Evolutionary conservation across 345 rosid species (phyloP).

Genomic region (Linum trigynum): DNA sequence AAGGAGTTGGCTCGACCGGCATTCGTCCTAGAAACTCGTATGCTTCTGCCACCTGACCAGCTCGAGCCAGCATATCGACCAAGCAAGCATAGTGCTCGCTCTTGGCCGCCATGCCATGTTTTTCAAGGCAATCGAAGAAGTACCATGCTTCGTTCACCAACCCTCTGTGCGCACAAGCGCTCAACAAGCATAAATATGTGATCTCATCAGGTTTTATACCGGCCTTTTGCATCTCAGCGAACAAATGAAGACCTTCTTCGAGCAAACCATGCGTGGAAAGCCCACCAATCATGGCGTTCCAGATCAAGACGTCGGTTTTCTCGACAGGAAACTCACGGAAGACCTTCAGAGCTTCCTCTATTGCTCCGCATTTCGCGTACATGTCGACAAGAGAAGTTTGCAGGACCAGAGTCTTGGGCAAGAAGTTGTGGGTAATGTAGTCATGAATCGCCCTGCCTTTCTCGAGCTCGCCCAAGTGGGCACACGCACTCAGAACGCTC

Average conservation of each 20-base stretch:
- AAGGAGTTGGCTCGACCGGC: constrained; percentile 52
- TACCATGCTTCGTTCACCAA: constrained; percentile 60
- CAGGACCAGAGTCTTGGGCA: constrained; percentile 46
- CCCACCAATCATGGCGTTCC: constrained; percentile 91
- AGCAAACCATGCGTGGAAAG: constrained; percentile 68
- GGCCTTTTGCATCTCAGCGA: constrained; percentile 39
- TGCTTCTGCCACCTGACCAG: constrained; percentile 59
- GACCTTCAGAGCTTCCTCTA: constrained; percentile 52
- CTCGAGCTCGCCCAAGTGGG: constrained; percentile 65
- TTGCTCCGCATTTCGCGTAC: constrained; percentile 83
- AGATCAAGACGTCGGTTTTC: constrained; percentile 50
- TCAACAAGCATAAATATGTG: constrained; percentile 62
- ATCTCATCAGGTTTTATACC: constrained; percentile 66
- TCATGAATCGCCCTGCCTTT: constrained; percentile 52
- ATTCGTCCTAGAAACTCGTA: constrained; percentile 39
- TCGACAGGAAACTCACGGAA: constrained; percentile 30
- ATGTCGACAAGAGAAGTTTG: constrained; percentile 76
- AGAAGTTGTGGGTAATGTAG: constrained; percentile 35
- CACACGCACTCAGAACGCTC: constrained; percentile 77
- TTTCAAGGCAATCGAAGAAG: constrained; percentile 39
- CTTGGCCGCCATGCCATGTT: constrained; percentile 37
- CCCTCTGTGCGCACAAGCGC: constrained; percentile 80
- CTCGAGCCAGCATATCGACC: constrained; percentile 70
- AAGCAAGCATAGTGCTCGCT: constrained; percentile 84
- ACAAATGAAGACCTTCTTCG: constrained; percentile 48